Conservation (phyloP, 208 protist species). For the Crithidia sp. region DNA sequence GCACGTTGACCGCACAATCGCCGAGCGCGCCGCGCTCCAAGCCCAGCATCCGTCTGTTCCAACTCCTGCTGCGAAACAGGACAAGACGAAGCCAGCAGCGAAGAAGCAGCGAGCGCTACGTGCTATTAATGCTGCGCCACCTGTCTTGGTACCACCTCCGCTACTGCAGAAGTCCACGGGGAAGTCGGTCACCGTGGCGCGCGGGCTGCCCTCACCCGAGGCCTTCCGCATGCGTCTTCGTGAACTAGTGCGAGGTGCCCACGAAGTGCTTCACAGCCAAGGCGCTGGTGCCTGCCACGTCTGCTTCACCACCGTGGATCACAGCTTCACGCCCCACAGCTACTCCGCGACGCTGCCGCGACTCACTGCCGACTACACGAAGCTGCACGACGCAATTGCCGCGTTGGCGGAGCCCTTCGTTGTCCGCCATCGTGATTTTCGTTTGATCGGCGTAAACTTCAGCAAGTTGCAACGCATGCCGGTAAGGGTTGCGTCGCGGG, state of each 20-base stretch:
- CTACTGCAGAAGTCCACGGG: slow-evolving; percentile 25
- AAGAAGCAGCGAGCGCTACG: too few relatives aligned
- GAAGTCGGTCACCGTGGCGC: slow-evolving; percentile 47
- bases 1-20: slow-evolving; percentile 44
- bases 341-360: slow-evolving; percentile 38
- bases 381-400: slow-evolving; percentile 19
- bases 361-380: slow-evolving; percentile 31
- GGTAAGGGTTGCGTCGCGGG: neutral
- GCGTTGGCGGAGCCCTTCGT: slow-evolving; percentile 32
- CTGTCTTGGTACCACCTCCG: too few relatives aligned
- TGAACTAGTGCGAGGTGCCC: slow-evolving; percentile 21
- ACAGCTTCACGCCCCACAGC: slow-evolving; percentile 30
- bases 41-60: neutral
- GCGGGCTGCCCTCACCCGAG: slow-evolving; percentile 16
- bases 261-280: slow-evolving; percentile 39
- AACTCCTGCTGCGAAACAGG: neutral
- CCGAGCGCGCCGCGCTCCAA: slow-evolving; percentile 5
- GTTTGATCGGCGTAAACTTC: slow-evolving; percentile 51
- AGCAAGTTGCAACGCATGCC: slow-evolving; percentile 31
- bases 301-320: slow-evolving; percentile 38
- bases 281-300: slow-evolving; percentile 26
- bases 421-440: slow-evolving; percentile 31
- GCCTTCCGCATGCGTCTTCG: slow-evolving; percentile 31
- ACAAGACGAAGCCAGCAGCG: too few relatives aligned
- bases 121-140: too few relatives aligned